Evolutionary conservation across 768 basidiomycete species (phyloP).

Genomic region (Auricularia heimuer): DNA sequence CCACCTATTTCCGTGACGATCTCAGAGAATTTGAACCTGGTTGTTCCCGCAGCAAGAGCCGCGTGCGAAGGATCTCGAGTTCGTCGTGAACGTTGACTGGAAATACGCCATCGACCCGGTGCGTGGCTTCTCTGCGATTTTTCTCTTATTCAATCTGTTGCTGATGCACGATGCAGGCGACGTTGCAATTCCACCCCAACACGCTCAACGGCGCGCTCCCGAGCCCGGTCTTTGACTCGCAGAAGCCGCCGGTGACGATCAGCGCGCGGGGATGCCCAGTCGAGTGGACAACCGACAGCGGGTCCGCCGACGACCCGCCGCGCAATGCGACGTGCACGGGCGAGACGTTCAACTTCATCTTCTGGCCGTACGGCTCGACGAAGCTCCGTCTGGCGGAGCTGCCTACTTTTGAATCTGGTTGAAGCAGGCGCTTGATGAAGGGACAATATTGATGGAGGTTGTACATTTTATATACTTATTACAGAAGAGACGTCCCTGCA

Average conservation of each 20-base stretch:
- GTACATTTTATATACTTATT: no score
- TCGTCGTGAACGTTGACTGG: background rate
- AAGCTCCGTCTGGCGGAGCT: conserved; percentile 3
- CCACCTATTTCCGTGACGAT: no score
- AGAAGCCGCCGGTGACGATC: conserved; percentile 1
- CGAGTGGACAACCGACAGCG: background rate
- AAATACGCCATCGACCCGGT: background rate
- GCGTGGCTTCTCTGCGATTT: background rate
- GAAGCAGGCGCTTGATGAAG: no score
- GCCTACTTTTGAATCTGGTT: background rate
- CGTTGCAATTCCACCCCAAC: background rate
- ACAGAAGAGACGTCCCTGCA: no score
- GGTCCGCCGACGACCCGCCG: conserved; percentile 1
- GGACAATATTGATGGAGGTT: no score
- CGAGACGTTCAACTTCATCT: conserved; percentile 1
- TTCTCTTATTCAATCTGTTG: background rate
- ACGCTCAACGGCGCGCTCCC: background rate
- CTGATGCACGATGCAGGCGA: background rate
- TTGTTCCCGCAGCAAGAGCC: background rate
- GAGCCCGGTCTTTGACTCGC: background rate
- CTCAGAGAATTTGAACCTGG: no score
- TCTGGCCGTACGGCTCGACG: background rate
- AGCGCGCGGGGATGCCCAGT: background rate
- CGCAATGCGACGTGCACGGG: conserved; percentile 1
- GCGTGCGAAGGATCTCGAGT: background rate